A percentile compares a stretch with the other conserved stretches of the same genome.
phyloP scores from a whole-genome alignment of 2,329 filamentous ascomycete genomes.

The Verticillium albo-atrum region DNA sequence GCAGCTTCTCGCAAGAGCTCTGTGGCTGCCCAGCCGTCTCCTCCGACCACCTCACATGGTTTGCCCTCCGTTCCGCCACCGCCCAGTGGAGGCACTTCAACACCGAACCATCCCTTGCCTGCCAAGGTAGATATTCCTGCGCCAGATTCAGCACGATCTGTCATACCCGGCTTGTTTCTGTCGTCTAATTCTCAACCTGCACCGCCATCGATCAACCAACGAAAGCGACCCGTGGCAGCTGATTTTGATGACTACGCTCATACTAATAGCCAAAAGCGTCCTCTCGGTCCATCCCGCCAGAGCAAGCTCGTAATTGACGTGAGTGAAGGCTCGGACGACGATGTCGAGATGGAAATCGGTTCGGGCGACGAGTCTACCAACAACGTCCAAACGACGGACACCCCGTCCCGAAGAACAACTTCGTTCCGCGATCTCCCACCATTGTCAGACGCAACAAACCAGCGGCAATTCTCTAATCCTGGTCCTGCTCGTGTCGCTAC shows the following conservation, averaged over 20 bases:
- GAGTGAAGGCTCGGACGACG: constrained; percentile 64
- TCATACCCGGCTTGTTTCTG: not conserved
- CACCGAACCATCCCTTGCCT: not conserved
- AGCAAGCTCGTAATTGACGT: constrained; percentile 76
- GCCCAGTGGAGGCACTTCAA: not conserved
- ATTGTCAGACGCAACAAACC: constrained; percentile 31
- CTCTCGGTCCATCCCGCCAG: constrained; percentile 54
- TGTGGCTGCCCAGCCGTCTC: not conserved
- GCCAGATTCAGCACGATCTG: not conserved
- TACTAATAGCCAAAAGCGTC: constrained; percentile 46
- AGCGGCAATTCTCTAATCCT: constrained; percentile 36
- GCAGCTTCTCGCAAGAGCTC: constrained; percentile 19
- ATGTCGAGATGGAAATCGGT: constrained; percentile 65
- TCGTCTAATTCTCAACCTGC: constrained; percentile 16
- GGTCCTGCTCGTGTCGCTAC: constrained; percentile 27
- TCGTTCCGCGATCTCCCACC: constrained; percentile 41
- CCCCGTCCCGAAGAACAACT: constrained; percentile 26
- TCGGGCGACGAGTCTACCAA: constrained; percentile 41
- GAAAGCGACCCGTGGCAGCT: constrained; percentile 54
- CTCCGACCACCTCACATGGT: not conserved
- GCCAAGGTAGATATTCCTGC: not conserved
- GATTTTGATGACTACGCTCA: constrained; percentile 60
- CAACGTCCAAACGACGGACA: constrained; percentile 23
- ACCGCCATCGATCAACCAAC: constrained; percentile 16
- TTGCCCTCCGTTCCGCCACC: not conserved